Conservation (phyloP, 768 basidiomycete species). For the Chalciporus pseudorubinellus region DNA sequence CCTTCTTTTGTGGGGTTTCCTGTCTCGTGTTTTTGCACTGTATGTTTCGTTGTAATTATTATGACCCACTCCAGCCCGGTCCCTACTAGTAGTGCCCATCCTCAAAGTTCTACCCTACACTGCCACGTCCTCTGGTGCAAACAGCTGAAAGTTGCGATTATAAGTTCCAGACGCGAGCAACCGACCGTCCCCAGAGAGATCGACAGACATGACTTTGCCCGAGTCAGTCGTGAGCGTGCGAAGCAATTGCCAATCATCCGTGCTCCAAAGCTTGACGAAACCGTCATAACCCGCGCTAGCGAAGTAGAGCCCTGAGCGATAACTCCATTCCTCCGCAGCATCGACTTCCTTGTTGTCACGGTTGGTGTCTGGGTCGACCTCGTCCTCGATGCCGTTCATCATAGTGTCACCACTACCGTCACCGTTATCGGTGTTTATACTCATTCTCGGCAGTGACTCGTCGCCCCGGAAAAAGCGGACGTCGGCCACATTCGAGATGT, state of each 20-base stretch:
- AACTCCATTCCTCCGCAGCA: constrained; percentile 63
- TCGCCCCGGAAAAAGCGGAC: constrained; percentile 87
- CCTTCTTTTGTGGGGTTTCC: constrained; percentile 11
- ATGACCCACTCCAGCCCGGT: not conserved
- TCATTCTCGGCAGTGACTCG: constrained; percentile 44
- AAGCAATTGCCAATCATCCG: constrained; percentile 96
- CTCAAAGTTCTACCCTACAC: constrained; percentile 22
- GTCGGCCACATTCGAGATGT: constrained; percentile 92
- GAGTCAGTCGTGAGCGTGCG: constrained; percentile 88
- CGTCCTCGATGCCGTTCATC: constrained; percentile 49
- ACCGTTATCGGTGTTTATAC: not conserved
- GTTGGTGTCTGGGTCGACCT: constrained; percentile 27
- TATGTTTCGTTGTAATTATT: constrained; percentile 30
- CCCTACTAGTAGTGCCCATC: not conserved
- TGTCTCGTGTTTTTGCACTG: constrained; percentile 24
- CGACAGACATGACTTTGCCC: constrained; percentile 99
- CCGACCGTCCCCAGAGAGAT: constrained; percentile 79
- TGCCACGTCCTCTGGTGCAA: constrained; percentile 68
- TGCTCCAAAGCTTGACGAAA: constrained; percentile 93
- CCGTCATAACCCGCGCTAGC: constrained; percentile 95
- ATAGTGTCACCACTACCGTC: constrained; percentile 40
- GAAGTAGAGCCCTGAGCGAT: constrained; percentile 88
- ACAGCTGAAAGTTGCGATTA: constrained; percentile 93
- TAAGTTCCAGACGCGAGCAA: constrained; percentile 88
- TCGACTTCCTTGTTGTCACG: constrained; percentile 27